Conservation (phyloP, 345 rosid species). For the Eucalyptus erythrocorys region DNA sequence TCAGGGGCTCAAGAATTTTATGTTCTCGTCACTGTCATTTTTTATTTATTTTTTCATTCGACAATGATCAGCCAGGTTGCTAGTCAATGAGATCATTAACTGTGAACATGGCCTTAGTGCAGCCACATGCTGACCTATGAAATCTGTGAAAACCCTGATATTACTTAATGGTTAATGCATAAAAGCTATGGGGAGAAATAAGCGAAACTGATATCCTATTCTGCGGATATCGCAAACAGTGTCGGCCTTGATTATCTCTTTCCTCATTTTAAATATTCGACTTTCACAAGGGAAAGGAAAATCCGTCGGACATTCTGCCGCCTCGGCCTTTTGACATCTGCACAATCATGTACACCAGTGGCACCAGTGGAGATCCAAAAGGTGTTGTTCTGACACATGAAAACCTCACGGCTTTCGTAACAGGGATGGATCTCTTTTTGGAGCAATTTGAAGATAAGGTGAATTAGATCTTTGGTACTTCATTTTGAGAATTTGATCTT, state of each 20-base stretch:
- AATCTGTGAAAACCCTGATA: background rate
- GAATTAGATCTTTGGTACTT: background rate
- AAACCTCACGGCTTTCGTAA: slow-evolving; percentile 40
- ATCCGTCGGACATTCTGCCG: slow-evolving; percentile 32
- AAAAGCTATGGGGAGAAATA: background rate
- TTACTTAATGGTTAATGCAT: background rate
- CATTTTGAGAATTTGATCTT: background rate
- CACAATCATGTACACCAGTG: slow-evolving; percentile 98
- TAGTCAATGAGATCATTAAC: background rate
- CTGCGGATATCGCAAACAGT: background rate
- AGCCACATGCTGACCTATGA: background rate
- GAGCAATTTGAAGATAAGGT: slow-evolving; percentile 96
- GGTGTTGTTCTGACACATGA: slow-evolving; percentile 91
- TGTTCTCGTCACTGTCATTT: background rate
- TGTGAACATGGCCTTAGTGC: background rate
- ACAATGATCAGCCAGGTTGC: background rate
- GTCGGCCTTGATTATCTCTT: background rate
- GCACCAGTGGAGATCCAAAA: slow-evolving; percentile 97
- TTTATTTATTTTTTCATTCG: background rate
- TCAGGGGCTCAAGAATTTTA: background rate
- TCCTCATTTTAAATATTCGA: background rate
- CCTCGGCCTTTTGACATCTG: slow-evolving; percentile 63
- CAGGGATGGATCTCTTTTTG: slow-evolving; percentile 68
- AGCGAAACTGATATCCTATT: background rate
- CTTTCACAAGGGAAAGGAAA: slow-evolving; percentile 48